Conservation (phyloP, 2,329 filamentous ascomycete species). For the Cryphonectria naterciae region DNA sequence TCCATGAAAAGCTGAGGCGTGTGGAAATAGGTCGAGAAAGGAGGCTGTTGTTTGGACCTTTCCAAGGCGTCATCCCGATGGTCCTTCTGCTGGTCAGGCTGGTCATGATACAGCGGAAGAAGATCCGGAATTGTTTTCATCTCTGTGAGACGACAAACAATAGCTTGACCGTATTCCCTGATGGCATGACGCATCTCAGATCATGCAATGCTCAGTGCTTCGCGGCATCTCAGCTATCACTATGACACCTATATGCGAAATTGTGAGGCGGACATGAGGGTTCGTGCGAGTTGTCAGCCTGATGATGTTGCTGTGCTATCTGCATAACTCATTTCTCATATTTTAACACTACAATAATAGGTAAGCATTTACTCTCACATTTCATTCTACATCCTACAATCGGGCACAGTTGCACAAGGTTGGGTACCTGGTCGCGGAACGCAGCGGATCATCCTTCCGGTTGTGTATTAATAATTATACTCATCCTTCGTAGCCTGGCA, state of each 20-base stretch:
- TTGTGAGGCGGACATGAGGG: background rate
- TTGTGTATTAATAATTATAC: background rate
- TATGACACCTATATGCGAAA: background rate
- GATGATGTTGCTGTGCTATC: background rate
- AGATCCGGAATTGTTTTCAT: background rate
- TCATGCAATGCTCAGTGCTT: background rate
- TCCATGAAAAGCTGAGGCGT: background rate
- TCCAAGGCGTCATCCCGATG: background rate
- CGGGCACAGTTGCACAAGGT: background rate
- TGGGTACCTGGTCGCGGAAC: background rate
- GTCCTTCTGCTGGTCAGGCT: background rate
- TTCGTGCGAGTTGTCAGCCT: background rate
- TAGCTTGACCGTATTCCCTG: background rate
- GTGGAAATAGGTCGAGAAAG: background rate
- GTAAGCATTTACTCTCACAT: background rate
- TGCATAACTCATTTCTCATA: background rate
- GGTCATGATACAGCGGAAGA: background rate
- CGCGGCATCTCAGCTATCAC: background rate
- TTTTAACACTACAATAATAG: background rate
- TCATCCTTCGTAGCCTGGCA: background rate
- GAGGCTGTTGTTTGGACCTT: background rate
- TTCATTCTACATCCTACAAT: background rate
- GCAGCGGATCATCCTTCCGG: background rate
- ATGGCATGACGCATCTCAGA: slow-evolving; percentile 1
- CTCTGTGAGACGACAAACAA: background rate